Percentiles rank a stretch among this genome's conserved stretches.
Conservation (phyloP, 495 filamentous ascomycete species). For the Neurospora sublineolata region DNA sequence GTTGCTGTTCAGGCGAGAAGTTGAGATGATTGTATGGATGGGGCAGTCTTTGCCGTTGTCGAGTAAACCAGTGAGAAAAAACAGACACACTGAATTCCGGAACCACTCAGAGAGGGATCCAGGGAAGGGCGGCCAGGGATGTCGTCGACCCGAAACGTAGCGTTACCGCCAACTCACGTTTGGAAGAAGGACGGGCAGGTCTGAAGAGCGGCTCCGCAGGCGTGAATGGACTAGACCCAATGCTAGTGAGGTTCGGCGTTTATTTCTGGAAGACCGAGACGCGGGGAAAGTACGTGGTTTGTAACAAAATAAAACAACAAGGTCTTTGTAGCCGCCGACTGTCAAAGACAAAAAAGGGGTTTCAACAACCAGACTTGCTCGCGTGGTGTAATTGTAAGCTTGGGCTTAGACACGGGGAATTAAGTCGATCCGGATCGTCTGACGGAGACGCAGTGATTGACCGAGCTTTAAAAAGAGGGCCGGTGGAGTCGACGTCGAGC, state of each 20-base stretch:
- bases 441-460: background rate
- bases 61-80: background rate
- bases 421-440: background rate
- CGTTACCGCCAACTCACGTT: background rate
- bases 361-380: background rate
- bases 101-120: background rate
- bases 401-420: background rate
- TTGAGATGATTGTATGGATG: background rate
- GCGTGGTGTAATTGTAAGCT: background rate
- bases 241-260: background rate
- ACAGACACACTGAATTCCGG: background rate
- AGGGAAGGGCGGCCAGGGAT: background rate
- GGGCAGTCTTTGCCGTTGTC: background rate
- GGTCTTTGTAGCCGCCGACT: background rate
- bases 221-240: background rate
- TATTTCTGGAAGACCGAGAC: background rate
- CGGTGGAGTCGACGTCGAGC: background rate
- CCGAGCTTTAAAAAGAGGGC: background rate
- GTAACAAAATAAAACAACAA: background rate
- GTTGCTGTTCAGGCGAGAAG: background rate
- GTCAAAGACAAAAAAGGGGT: background rate
- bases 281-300: background rate
- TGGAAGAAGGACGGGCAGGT: background rate
- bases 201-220: background rate
- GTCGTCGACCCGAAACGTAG: background rate